Base-by-base conservation (phyloP, 2,329 filamentous ascomycete species). In the Metarhizium anisopliae region DNA sequence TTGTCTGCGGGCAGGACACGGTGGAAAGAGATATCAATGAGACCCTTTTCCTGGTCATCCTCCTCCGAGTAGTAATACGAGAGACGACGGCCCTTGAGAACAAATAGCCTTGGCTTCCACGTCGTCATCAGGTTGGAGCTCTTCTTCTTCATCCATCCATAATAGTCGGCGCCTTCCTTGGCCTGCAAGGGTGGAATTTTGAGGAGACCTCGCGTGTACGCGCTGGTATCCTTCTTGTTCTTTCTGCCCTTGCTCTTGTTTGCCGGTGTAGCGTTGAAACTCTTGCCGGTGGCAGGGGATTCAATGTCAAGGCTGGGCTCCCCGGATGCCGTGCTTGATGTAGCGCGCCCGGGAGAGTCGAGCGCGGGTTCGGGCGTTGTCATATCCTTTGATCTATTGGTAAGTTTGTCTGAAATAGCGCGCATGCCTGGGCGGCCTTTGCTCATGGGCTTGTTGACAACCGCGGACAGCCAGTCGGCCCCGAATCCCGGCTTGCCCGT, bases 71-170 rank as follows among this genome's bases (percentile, higher is more conserved):
- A 99, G 73, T 95, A 99, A 74, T 99, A 99, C 0, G 92, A 91
- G 35, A 99, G 76, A 4, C 94, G 86, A 53, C 93, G 85, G 35
- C 94, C 94, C 66, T 91, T 92, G 56, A 99, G 82, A 7, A 99
- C 86, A 67, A 99, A 99, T n/a, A 97, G 79, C 13, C 94, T 86
- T 13, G 92, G 89, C 67, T 97, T 99, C 94, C 94, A 99, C 2
- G 92, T 96, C 2, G 91, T 91, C 86, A 99, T 96, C 38, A 97
- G 77, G 65, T 93, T 94, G 1, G 90, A 93, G 58, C 90, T 96
- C 72, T 95, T 92, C 80, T 99, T 99, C 78, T 94, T 97, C 94
- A 99, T 99, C 94, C 94, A 99, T 1, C 94, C 94, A 65, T 87
- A 93, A 69, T 96, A 97, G 67, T 99, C 93, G 55, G 90, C 93